Evolutionary conservation across 2,329 filamentous ascomycete genomes (phyloP), one percentile per base, ranked within the genome.

Genomic region (Hymenoscyphus occultus): DNA sequence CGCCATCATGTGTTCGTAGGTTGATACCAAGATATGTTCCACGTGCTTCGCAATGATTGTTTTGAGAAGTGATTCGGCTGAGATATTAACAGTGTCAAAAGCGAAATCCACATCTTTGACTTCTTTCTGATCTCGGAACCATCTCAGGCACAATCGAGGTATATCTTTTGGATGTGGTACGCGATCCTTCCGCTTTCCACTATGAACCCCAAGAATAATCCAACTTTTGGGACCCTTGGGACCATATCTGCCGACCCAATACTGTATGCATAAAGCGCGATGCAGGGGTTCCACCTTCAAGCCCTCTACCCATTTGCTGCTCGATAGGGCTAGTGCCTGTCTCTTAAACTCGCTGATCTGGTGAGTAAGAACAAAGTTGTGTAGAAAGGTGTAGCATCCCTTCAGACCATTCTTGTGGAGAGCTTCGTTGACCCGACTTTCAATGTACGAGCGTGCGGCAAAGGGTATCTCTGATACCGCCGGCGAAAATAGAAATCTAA

Each of bases 311-410:
- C 95, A 98, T 39, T 86, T 85, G 3, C 84, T 85, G 64, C 84
- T 85, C 63, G 84, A 83, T 65, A 99, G 80, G 54, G 89, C 86
- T 35, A 83, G 69, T 1, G 92, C 92, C 80, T 99, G 95, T 68
- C 87, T 87, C 71, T 86, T 86, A 57, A 97, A 83, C 69, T 95
- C 88, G 69, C 86, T 89, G 70, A 99, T 90, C 80, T 99, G 97
- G 77, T 95, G 90, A 0, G 93, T 97, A 63, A 99, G 80, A 3
- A 93, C 86, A 67, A 96, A 88, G 74, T 94, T 92, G 76, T 98
- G 93, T 1, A 98, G 80, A 69, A 93, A 91, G 64, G 90, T 85
- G 76, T 96, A 97, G 73, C 93, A 95, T 7, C 92, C 93, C 7
- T 79, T 75, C 6, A 99, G 78, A 2, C 94, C 92, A 58, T 90